Evolutionary conservation across 2,329 filamentous ascomycete genomes (phyloP), one percentile per base, ranked within the genome.

Genomic region (Stagonosporopsis cucurbitacearum): DNA sequence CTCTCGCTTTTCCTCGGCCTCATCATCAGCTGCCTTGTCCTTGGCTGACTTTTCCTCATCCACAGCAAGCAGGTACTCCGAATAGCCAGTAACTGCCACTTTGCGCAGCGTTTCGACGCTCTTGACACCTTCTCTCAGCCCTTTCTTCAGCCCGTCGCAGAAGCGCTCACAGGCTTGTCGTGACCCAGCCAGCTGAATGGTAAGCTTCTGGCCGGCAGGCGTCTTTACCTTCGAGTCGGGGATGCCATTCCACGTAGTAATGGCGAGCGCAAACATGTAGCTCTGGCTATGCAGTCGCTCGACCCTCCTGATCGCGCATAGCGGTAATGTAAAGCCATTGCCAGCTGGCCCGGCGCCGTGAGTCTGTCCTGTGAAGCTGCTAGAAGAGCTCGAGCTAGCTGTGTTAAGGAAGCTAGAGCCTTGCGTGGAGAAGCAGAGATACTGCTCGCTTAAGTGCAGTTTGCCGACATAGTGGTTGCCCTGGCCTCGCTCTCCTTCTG

Each of bases 371-470:
- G 92, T 96, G 78, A 96, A 98, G 54, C 87, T 86, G 42, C 89
- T 91, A 19, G 92, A 93, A 0, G 89, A 88, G 60, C 86, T 88
- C 19, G 89, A 86, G 74, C 88, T 96, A 15, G 94, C 89, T 0
- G 89, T 88, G 60, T 87, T 88, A 37, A 91, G 77, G 77, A 97
- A 97, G 79, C 92, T 96, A 9, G 92, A 90, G 15, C 91, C 88
- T 48, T 95, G 91, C 7, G 95, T 97, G 0, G 93, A 97, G 81
- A 99, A 99, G 82, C 93, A 98, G 67, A 99, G 87, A 78, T 90
- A 99, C 66, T 90, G 86, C 79, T 99, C 94, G 75, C 92, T 97
- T 61, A 99, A 81, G 75, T 99, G 94, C 48, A 99, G 85, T 76
- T 93, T 93, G 46, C 95, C 95, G 22, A 88, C 88, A 80, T 99